Evolutionary conservation across 75 land plant genomes (phyloP).

Genomic region (Isoetes taiwanensis): DNA sequence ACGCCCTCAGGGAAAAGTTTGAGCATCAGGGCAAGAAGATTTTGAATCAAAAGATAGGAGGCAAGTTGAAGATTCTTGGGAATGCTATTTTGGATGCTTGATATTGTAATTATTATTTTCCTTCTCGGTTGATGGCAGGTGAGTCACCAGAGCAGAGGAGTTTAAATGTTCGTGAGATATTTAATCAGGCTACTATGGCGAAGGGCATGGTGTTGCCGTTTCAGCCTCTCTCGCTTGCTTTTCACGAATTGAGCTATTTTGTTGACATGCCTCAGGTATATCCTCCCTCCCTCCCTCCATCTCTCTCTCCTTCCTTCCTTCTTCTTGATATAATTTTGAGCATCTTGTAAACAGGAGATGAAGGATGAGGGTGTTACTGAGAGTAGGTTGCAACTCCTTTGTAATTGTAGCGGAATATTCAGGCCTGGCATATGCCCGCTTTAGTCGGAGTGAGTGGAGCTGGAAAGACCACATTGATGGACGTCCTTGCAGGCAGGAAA

Average conservation of each 20-base stretch:
- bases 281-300: too few species aligned
- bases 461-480: slow-evolving; percentile 96
- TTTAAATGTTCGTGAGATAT: too few species aligned
- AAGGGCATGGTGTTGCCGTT: slow-evolving; percentile 36
- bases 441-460: slow-evolving; percentile 86
- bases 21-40: slow-evolving; percentile 6
- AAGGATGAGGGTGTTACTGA: slow-evolving; percentile 37
- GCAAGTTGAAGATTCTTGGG: too few species aligned
- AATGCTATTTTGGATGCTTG: too few species aligned
- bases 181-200: background rate
- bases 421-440: slow-evolving; percentile 78
- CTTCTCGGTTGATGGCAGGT: too few species aligned
- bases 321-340: too few species aligned
- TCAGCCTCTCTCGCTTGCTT: slow-evolving; percentile 25
- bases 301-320: too few species aligned
- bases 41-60: too few species aligned
- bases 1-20: slow-evolving; percentile 7
- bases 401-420: slow-evolving; percentile 50
- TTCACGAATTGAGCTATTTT: slow-evolving; percentile 31
- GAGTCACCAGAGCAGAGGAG: too few species aligned
- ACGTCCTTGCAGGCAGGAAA: slow-evolving; percentile 87
- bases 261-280: slow-evolving; percentile 42
- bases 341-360: too few species aligned
- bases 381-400: slow-evolving; percentile 38
- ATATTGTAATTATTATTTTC: too few species aligned